Conservation (phyloP, 83 land plant species). For the Thuja plicata region DNA sequence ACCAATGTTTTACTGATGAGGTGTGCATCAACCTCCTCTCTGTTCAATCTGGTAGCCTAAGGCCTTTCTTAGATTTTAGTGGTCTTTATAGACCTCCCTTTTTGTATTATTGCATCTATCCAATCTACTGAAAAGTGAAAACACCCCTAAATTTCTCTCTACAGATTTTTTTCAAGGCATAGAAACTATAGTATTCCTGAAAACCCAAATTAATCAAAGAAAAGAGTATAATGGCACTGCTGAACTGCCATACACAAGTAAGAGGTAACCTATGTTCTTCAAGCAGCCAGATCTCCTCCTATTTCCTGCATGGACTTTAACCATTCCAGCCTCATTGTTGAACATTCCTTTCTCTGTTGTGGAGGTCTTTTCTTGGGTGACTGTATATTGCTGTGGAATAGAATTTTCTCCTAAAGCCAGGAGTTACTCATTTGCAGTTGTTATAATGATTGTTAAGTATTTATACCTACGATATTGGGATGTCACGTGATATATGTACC, state of each 20-base stretch:
- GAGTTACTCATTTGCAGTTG: constrained; percentile 30
- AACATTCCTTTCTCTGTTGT: constrained; percentile 46
- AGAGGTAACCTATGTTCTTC: constrained; percentile 63
- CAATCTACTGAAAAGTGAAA: background rate
- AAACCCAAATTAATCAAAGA: constrained; percentile 40
- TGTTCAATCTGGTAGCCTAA: no score
- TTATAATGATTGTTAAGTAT: background rate
- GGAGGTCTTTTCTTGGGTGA: constrained; percentile 56
- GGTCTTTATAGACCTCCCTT: no score
- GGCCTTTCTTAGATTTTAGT: no score
- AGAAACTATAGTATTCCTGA: constrained; percentile 56
- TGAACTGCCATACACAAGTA: constrained; percentile 47
- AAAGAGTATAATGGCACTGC: constrained; percentile 45
- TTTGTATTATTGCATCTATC: background rate
- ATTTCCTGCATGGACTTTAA: constrained; percentile 67
- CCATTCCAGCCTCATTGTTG: constrained; percentile 44
- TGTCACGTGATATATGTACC: background rate
- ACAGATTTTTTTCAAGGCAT: constrained; percentile 61
- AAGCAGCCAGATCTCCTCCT: constrained; percentile 71
- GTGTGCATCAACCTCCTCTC: no score
- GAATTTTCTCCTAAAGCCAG: constrained; percentile 65
- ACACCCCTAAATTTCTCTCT: background rate
- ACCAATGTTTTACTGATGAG: no score
- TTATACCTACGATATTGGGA: background rate
- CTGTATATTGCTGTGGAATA: constrained; percentile 52